Conservation (phyloP, 2,329 filamentous ascomycete species). For the Phialophora chinensis region DNA sequence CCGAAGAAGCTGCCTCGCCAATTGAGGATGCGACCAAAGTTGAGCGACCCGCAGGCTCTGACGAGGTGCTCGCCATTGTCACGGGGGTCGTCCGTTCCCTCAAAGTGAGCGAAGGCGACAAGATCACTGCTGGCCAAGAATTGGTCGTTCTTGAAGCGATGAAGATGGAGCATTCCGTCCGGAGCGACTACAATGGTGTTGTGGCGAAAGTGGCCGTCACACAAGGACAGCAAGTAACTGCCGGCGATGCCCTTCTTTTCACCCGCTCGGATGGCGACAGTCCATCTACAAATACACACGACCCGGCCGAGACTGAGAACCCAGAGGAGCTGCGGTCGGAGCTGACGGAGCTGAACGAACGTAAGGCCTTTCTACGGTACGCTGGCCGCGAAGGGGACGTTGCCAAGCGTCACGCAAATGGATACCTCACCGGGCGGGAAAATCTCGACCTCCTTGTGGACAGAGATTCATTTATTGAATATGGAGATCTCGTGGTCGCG, state of each 20-base stretch:
- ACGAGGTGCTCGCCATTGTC: conserved; percentile 30
- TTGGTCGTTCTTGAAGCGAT: conserved; percentile 33
- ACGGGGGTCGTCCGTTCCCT: conserved; percentile 33
- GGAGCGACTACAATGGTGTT: conserved; percentile 31
- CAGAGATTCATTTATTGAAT: conserved; percentile 33
- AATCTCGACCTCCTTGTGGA: conserved; percentile 34
- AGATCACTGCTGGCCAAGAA: conserved; percentile 35
- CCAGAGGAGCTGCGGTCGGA: conserved; percentile 33
- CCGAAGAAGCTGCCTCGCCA: conserved; percentile 24
- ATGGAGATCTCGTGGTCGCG: conserved; percentile 33
- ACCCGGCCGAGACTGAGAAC: conserved; percentile 27
- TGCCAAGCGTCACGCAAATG: conserved; percentile 34
- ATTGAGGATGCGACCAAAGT: conserved; percentile 26
- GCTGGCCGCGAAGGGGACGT: conserved; percentile 31
- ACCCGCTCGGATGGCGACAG: conserved; percentile 27
- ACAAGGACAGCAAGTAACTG: conserved; percentile 33
- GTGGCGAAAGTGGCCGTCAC: conserved; percentile 33
- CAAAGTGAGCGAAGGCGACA: conserved; percentile 33
- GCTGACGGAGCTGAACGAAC: conserved; percentile 35
- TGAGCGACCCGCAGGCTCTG: conserved; percentile 34
- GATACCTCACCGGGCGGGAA: conserved; percentile 34
- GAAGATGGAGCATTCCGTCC: conserved; percentile 37
- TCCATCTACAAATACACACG: conserved; percentile 29
- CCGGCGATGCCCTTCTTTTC: conserved; percentile 33
- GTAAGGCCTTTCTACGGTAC: conserved; percentile 32